phyloP scores from a whole-genome alignment of 139 green algal genomes.

The Nannochloris sp. region DNA sequence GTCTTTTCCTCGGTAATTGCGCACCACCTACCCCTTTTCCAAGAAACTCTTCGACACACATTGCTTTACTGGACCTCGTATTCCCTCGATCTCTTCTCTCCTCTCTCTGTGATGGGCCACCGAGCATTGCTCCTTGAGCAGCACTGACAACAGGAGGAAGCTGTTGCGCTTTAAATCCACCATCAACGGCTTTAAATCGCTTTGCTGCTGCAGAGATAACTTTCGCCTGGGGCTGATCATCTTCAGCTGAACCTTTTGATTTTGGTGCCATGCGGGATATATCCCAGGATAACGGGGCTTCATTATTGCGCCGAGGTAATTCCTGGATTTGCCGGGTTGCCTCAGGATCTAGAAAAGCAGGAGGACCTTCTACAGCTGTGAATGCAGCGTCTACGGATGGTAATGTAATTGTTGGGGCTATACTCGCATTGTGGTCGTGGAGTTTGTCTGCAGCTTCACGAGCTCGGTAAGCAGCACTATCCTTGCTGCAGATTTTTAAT shows the following conservation, averaged over 20 bases:
- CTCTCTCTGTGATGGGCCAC: too few species aligned
- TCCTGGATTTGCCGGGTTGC: not conserved
- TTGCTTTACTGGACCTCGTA: conserved; percentile 54
- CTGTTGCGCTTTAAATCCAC: too few species aligned
- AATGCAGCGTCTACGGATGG: conserved; percentile 12
- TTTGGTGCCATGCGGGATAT: conserved; percentile 25
- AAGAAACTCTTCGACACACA: conserved; percentile 24
- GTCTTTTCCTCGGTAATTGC: conserved; percentile 44
- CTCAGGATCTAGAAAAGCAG: conserved; percentile 25
- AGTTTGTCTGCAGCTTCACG: too few species aligned
- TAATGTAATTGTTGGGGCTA: not conserved
- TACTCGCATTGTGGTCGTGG: too few species aligned
- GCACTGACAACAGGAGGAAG: too few species aligned
- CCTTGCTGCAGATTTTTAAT: not conserved
- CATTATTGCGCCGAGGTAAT: not conserved
- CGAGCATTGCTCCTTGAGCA: too few species aligned
- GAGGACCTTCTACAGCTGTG: not conserved
- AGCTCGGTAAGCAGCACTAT: not conserved
- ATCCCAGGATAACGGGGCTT: conserved; percentile 7
- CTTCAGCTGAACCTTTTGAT: conserved; percentile 12
- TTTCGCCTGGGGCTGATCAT: not conserved
- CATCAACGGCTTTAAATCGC: not conserved
- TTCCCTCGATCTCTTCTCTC: conserved; percentile 89
- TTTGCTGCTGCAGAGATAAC: not conserved
- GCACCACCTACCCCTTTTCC: conserved; percentile 29